Evolutionary conservation across 768 basidiomycete species (phyloP).

Genomic region (Pluteus cervinus): DNA sequence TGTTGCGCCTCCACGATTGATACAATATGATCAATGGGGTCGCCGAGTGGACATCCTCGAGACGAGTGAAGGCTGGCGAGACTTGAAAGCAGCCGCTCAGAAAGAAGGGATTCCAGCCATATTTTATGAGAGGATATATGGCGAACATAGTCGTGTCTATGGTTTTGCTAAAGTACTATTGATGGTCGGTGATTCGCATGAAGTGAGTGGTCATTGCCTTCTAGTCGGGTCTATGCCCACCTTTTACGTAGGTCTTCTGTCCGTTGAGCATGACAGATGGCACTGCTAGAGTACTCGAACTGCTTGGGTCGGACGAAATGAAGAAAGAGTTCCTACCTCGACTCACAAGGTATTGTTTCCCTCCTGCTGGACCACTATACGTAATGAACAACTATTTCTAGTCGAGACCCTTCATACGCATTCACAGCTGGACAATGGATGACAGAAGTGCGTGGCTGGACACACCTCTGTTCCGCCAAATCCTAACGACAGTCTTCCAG

Average conservation of each 20-base stretch:
- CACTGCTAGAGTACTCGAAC: slow-evolving; percentile 64
- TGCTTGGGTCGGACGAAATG: slow-evolving; percentile 54
- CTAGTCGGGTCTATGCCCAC: background rate
- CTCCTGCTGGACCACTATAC: background rate
- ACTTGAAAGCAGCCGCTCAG: slow-evolving; percentile 55
- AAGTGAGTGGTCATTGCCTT: slow-evolving; percentile 28
- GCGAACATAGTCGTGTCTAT: slow-evolving; percentile 54
- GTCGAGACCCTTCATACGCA: slow-evolving; percentile 54
- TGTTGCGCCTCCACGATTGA: slow-evolving; percentile 43
- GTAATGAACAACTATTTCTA: slow-evolving; percentile 15
- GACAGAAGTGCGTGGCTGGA: slow-evolving; percentile 50
- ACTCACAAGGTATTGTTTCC: slow-evolving; percentile 45
- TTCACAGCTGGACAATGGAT: slow-evolving; percentile 83
- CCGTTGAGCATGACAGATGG: slow-evolving; percentile 82
- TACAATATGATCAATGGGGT: slow-evolving; percentile 76
- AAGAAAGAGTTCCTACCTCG: slow-evolving; percentile 52
- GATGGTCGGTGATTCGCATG: slow-evolving; percentile 58
- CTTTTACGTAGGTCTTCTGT: slow-evolving; percentile 47
- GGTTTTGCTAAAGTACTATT: slow-evolving; percentile 62
- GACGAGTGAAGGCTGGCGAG: slow-evolving; percentile 71
- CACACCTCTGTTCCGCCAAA: slow-evolving; percentile 25
- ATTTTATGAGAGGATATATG: slow-evolving; percentile 59
- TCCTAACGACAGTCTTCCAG: slow-evolving; percentile 30
- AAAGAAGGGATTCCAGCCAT: slow-evolving; percentile 63
- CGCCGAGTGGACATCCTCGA: slow-evolving; percentile 57